These are phyloP conservation scores for Amanita pseudoporphyria DNA, from an alignment of 768 basidiomycete genomes.

Conservation along the genomic window DNA sequence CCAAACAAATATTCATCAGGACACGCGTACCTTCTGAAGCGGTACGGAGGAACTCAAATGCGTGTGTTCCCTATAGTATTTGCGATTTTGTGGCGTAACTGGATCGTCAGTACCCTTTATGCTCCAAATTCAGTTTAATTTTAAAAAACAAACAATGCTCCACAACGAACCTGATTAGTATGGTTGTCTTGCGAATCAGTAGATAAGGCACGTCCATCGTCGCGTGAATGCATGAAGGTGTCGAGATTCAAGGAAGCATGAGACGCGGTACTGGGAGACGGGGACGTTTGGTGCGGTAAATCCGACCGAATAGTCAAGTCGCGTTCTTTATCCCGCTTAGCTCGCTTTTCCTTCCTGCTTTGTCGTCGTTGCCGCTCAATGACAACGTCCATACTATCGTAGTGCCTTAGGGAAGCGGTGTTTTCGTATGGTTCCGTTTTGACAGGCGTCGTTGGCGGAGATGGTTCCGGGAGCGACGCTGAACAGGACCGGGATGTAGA, in stretches of 20 bases:
- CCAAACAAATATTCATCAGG: conserved; percentile 11
- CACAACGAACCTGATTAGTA: conserved; percentile 32
- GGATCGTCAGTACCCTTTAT: conserved; percentile 21
- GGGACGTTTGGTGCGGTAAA: conserved; percentile 34
- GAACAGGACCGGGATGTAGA: conserved; percentile 36
- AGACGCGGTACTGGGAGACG: conserved; percentile 43
- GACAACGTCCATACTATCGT: conserved; percentile 70
- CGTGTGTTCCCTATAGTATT: conserved; percentile 52
- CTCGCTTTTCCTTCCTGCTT: conserved; percentile 41
- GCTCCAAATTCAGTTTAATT: conserved; percentile 7
- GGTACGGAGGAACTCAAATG: conserved; percentile 21
- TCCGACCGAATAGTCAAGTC: conserved; percentile 23
- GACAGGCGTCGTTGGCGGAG: conserved; percentile 52
- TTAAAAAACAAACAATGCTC: conserved; percentile 12
- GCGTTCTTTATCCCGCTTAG: conserved; percentile 39
- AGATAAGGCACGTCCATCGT: conserved; percentile 30
- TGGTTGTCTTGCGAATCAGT: conserved; percentile 20
- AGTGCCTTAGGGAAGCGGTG: conserved; percentile 40
- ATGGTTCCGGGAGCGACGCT: conserved; percentile 40
- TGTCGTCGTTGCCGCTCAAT: conserved; percentile 65
- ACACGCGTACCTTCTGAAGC: conserved; percentile 20
- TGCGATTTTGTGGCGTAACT: conserved; percentile 50
- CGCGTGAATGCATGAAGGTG: conserved; percentile 47
- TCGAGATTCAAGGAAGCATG: conserved; percentile 35
- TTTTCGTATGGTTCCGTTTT: conserved; percentile 52